phyloP scores from a whole-genome alignment of 2,329 filamentous ascomycete genomes.

The Diaporthe batatas region DNA sequence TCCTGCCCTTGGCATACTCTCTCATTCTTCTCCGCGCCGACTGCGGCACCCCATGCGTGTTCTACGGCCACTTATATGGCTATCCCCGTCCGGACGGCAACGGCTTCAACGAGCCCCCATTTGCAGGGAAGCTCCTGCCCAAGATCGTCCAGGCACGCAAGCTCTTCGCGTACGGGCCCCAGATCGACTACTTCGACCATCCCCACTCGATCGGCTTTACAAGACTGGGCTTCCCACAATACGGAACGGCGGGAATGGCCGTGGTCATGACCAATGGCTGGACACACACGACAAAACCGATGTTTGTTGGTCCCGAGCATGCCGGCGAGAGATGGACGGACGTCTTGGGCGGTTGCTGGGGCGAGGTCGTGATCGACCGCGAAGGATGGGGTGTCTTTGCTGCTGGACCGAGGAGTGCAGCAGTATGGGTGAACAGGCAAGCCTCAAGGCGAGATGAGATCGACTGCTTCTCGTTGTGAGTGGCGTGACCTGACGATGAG shows the following conservation, averaged over 20 bases:
- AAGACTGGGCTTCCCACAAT: slow-evolving; percentile 59
- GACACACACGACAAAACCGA: slow-evolving; percentile 62
- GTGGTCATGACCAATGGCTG: slow-evolving; percentile 69
- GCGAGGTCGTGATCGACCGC: slow-evolving; percentile 69
- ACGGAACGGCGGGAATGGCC: slow-evolving; percentile 66
- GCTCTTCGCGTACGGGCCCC: slow-evolving; percentile 75
- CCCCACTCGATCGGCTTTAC: slow-evolving; percentile 72
- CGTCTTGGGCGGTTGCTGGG: slow-evolving; percentile 66
- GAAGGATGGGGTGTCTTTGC: slow-evolving; percentile 72
- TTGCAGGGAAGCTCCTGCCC: slow-evolving; percentile 65
- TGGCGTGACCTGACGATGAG: not conserved
- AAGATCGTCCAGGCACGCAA: slow-evolving; percentile 72
- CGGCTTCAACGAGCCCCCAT: slow-evolving; percentile 53
- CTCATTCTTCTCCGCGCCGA: slow-evolving; percentile 73
- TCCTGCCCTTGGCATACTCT: slow-evolving; percentile 77
- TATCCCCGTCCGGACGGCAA: slow-evolving; percentile 64
- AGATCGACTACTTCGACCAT: slow-evolving; percentile 73
- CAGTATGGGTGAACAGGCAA: slow-evolving; percentile 69
- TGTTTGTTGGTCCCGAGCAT: slow-evolving; percentile 72
- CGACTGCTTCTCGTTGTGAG: slow-evolving; percentile 33
- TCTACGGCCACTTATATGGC: slow-evolving; percentile 79
- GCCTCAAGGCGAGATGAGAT: slow-evolving; percentile 32
- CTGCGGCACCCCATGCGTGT: slow-evolving; percentile 75
- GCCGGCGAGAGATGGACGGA: slow-evolving; percentile 75
- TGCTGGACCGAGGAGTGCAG: slow-evolving; percentile 66